Evolutionary conservation across 768 basidiomycete genomes (phyloP).

Genomic region (Boletus patriciae): DNA sequence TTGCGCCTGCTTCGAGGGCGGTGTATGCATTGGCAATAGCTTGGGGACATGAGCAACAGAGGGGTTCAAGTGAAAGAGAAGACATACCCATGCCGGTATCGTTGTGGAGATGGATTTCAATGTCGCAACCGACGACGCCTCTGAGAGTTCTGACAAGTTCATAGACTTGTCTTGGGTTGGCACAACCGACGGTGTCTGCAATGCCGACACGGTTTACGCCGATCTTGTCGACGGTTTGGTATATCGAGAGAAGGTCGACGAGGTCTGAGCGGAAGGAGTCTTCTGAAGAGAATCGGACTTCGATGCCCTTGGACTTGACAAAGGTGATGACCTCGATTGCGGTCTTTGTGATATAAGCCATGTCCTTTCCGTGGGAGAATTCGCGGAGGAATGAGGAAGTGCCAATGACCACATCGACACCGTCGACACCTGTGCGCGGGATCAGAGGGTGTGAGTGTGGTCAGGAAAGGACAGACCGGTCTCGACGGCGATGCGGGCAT

Average conservation of each 20-base stretch:
- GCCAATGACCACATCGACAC: constrained; percentile 98
- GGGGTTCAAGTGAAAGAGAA: neutral
- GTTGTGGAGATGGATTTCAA: constrained; percentile 97
- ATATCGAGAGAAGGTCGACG: constrained; percentile 97
- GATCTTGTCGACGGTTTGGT: constrained; percentile 99
- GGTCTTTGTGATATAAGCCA: constrained; percentile 98
- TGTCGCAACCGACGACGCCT: constrained; percentile 96
- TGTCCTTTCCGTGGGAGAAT: constrained; percentile 99
- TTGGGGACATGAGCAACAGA: constrained; percentile 27
- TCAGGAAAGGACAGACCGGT: constrained; percentile 60
- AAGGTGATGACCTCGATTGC: constrained; percentile 98
- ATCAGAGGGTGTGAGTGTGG: neutral
- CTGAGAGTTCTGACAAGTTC: constrained; percentile 95
- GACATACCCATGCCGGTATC: constrained; percentile 91
- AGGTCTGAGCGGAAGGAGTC: constrained; percentile 99
- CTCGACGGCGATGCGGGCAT: constrained; percentile 96
- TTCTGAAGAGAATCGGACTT: constrained; percentile 99
- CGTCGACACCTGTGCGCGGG: constrained; percentile 76
- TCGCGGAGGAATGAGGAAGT: constrained; percentile 99
- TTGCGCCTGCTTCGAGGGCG: constrained; percentile 97
- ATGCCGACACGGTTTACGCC: constrained; percentile 99
- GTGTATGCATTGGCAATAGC: constrained; percentile 99
- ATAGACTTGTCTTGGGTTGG: constrained; percentile 98
- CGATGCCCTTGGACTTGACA: constrained; percentile 99
- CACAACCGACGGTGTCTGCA: constrained; percentile 98